phyloP scores from a whole-genome alignment of 2,329 filamentous ascomycete species.

The Sordariomycetes sp. region DNA sequence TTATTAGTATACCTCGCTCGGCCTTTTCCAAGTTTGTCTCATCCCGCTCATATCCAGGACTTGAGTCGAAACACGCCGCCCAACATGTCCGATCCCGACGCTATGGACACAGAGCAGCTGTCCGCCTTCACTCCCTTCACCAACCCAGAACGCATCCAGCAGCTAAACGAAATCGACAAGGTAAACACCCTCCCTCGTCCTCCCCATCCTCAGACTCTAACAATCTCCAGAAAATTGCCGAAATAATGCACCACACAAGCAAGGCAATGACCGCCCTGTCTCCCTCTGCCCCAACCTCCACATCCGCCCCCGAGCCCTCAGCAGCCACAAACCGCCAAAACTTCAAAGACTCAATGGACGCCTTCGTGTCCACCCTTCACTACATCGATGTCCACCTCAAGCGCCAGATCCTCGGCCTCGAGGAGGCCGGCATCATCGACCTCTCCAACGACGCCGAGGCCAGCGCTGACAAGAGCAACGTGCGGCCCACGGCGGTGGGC shows the following conservation, averaged over 20 bases:
- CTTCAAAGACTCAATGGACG: constrained; percentile 49
- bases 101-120: constrained; percentile 8
- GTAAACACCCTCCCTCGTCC: constrained; percentile 21
- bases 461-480: constrained; percentile 13
- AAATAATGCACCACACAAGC: constrained; percentile 32
- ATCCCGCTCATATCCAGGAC: not conserved
- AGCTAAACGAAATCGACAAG: constrained; percentile 70
- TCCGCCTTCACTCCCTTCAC: constrained; percentile 46
- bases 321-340: constrained; percentile 16
- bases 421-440: constrained; percentile 68
- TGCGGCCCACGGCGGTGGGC: constrained; percentile 44
- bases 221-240: constrained; percentile 17
- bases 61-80: no score
- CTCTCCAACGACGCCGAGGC: constrained; percentile 19
- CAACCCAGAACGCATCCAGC: constrained; percentile 66
- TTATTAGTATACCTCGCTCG: not conserved
- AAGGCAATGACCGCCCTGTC: constrained; percentile 33
- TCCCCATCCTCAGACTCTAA: not conserved
- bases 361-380: constrained; percentile 65
- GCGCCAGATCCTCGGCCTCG: constrained; percentile 59
- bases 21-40: no score
- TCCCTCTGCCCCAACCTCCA: constrained; percentile 19
- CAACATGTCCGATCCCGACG: not conserved
- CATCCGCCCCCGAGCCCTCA: constrained; percentile 28
- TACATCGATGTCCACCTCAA: constrained; percentile 65